phyloP scores from a whole-genome alignment of 345 rosid species.

The Corymbia maculata region DNA sequence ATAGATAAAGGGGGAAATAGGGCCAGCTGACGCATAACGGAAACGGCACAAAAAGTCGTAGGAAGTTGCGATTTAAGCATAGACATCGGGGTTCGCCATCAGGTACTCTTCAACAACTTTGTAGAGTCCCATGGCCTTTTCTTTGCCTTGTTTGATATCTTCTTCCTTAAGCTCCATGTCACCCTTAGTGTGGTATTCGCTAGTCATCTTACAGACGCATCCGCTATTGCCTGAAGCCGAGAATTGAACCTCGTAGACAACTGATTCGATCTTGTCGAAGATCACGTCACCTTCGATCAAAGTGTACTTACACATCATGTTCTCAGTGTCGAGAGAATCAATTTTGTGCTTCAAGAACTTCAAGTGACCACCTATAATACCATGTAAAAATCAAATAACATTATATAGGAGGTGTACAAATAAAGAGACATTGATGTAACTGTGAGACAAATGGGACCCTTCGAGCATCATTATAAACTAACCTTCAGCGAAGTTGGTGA shows the following conservation, averaged over 20 bases:
- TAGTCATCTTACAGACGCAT: background rate
- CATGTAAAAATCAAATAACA: background rate
- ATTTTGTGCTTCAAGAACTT: background rate
- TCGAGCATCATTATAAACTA: background rate
- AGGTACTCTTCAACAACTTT: constrained; percentile 11
- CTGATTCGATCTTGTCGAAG: background rate
- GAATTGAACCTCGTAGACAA: background rate
- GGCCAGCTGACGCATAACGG: background rate
- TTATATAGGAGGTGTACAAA: background rate
- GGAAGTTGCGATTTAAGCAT: background rate
- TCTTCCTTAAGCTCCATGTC: background rate
- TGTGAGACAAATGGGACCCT: background rate
- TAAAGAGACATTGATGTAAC: background rate
- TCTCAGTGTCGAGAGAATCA: background rate
- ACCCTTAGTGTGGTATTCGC: background rate
- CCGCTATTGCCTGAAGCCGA: background rate
- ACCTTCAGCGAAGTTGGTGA: background rate
- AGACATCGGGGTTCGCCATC: constrained; percentile 2
- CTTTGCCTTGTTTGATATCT: background rate
- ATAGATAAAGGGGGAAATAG: background rate
- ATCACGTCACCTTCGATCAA: background rate
- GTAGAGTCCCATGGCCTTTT: constrained; percentile 3
- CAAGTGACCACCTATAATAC: background rate
- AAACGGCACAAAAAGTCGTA: background rate
- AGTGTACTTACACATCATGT: background rate